Percentiles rank a stretch among this genome's conserved stretches.
These are phyloP conservation scores for Beauveria sp. DNA, from an alignment of 2,329 filamentous ascomycete species.

Conservation along the genomic window DNA sequence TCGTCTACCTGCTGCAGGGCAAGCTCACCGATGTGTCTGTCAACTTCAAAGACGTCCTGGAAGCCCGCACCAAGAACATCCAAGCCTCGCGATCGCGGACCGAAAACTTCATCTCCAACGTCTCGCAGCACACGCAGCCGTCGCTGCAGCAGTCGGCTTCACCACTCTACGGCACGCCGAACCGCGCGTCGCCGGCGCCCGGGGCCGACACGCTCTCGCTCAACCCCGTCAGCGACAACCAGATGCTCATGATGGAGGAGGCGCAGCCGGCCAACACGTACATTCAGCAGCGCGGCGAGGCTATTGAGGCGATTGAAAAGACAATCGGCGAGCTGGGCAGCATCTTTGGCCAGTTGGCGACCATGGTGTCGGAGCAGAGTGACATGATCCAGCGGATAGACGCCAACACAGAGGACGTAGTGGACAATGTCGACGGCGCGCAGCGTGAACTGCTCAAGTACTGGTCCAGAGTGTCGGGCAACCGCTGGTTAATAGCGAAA, in stretches of 20 bases:
- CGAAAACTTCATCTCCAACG: conserved; percentile 91
- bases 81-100: conserved; percentile 87
- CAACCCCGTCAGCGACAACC: conserved; percentile 73
- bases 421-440: conserved; percentile 96
- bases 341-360: conserved; percentile 89
- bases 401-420: conserved; percentile 94
- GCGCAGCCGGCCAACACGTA: conserved; percentile 80
- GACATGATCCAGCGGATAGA: conserved; percentile 98
- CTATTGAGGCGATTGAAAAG: conserved; percentile 92
- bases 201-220: conserved; percentile 71
- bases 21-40: conserved; percentile 87
- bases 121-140: conserved; percentile 67
- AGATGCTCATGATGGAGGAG: conserved; percentile 88
- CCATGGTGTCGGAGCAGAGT: conserved; percentile 95
- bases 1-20: conserved; percentile 83
- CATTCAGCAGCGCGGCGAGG: conserved; percentile 87
- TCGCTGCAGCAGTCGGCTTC: conserved; percentile 69
- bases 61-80: conserved; percentile 95
- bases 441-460: conserved; percentile 95
- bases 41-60: conserved; percentile 95
- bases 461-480: conserved; percentile 88
- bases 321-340: conserved; percentile 86
- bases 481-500: conserved; percentile 88
- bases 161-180: conserved; percentile 77
- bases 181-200: conserved; percentile 54